phyloP scores from a whole-genome alignment of 441 rosid genomes.

The Gossypium schwendimanii region DNA sequence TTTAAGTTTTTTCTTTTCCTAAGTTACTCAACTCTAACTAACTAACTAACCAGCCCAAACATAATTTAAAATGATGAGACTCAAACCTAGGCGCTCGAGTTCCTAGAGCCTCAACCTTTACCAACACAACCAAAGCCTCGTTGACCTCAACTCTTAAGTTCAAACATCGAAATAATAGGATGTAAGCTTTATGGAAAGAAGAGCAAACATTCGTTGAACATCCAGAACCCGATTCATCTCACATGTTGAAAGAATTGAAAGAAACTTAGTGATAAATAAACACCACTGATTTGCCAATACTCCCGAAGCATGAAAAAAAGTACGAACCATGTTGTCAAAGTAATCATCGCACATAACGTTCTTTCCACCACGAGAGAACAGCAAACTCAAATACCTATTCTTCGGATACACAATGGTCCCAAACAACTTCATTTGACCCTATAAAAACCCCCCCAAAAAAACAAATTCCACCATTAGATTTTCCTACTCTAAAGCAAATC shows the following conservation, averaged over 20 bases:
- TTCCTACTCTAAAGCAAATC: neutral
- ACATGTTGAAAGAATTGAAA: neutral
- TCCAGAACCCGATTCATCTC: neutral
- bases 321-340: conserved; percentile 75
- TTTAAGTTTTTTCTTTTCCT: too few relatives aligned
- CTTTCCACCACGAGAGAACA: conserved; percentile 83
- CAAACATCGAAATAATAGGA: neutral
- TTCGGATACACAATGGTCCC: conserved; percentile 80
- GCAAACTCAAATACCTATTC: conserved; percentile 62
- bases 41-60: too few relatives aligned
- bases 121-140: too few relatives aligned
- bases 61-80: too few relatives aligned
- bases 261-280: neutral
- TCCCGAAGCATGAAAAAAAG: conserved; percentile 5
- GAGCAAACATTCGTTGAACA: neutral
- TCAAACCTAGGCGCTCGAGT: too few relatives aligned
- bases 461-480: neutral
- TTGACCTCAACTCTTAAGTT: neutral
- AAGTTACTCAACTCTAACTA: too few relatives aligned
- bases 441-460: neutral
- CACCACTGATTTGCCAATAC: neutral
- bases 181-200: neutral
- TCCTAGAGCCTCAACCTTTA: too few relatives aligned
- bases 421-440: conserved; percentile 87
- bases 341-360: conserved; percentile 77